Evolutionary conservation across 352 stramenopile genomes (phyloP), one percentile per base, ranked within the genome.

Genomic region (Globisporangium lucens): DNA sequence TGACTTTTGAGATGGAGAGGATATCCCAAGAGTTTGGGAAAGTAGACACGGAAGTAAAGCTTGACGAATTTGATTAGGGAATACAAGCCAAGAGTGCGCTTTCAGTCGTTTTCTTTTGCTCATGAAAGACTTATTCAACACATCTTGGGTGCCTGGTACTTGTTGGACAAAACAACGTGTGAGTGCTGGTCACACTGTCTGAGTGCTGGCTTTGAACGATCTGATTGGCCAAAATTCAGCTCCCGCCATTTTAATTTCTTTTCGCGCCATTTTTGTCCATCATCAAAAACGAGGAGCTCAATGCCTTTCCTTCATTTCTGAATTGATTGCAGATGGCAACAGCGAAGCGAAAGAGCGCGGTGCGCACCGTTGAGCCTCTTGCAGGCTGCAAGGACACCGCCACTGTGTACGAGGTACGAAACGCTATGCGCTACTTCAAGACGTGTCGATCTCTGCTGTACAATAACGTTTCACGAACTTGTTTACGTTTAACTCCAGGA

Each of bases 401-500:
- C 53, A 38, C 53, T 29, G 53, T 59, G 27, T 59, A 59, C 29
- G 53, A 59, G 52, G 52, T 58, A 43, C 12, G 35, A 41, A 3
- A 13, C 35, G 8, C 35, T 41, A 13, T 10, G 35, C 12, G 9
- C 35, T 41, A 13, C 9, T 4, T 13, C 35, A 13, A 41, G 35
- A 3, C 1, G 27, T 29, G n/a, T 38, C 6, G 52, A 12, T 35
- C 52, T 58, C 9, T n/a, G 27, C 17, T 20, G 38, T n/a, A 15
- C 13, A 47, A 8, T 47, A 13, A 6, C 13, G 38, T 6, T 13
- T 47, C 38, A 47, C 38, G 13, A 15, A 12, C 9, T 15, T 43
- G 36, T 15, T 43, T 20, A 4, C 15, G 13, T 6, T 58, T n/a
- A 9, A 4, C 24, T 20, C 17, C 57, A 91, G 81, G 83, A 90